Base-by-base conservation (phyloP, 208 protist genomes). In the Naegleria lovaniensis region DNA sequence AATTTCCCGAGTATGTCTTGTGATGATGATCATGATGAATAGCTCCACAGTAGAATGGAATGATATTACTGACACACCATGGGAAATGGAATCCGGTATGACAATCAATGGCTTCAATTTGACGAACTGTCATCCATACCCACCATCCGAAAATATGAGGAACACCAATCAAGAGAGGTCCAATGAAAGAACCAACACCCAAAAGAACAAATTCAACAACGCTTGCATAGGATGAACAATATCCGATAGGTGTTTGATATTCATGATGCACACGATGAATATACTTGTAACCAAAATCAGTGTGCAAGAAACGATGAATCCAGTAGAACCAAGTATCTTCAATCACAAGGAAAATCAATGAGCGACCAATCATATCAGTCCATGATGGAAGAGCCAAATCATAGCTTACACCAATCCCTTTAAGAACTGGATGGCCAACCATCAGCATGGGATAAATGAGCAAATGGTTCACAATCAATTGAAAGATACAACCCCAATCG, bases 51-150 rank as follows among this genome's bases (percentile, higher is more conserved):
- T 92, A 93, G 59, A 91, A 93, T 33, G 92, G 92, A 91, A 92
- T 58, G 6, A 93, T 40, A 39, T 92, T 76, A 5, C 59, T 59
- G 16, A 91, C 84, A 58, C 90, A 85, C 59, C 67, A 92, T 48
- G 92, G 92, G n/a, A 93, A 88, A 48, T 93, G 75, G 40, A 93
- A 93, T n/a, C 92, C 92, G 22, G 55, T 86, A 79, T 93, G 92
- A 25, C 76, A 85, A 52, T 93, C 92, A 13, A 93, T 83, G 6
- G 91, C 90, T 88, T 93, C 92, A 41, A 90, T 43, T 79, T 92
- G 91, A 22, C 92, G 51, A 39, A 92, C 19, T 0, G 52, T 79
- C 19, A 92, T 90, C 92, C 92, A 93, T n/a, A 92, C 91, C 92
- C 92, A 93, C 36, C 89, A 41, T 25, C 67, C 41, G 40, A 92